Base-by-base conservation (phyloP, 225 moss, liverwort and hornwort species). In the Sphagnum contortum region DNA sequence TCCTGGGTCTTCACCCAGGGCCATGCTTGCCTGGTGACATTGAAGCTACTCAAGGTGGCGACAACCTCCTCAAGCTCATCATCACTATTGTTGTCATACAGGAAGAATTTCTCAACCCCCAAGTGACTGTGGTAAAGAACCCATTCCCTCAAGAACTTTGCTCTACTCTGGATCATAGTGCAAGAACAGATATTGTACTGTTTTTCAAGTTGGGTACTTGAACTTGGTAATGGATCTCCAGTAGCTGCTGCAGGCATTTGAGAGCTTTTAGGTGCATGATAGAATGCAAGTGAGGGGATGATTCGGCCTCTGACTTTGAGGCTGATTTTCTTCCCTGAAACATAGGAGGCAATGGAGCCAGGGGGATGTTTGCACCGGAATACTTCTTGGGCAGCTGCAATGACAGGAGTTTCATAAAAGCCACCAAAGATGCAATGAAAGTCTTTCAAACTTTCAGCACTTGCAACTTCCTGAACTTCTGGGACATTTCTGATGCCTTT, bases 1-100 rank as follows among this genome's bases (percentile, higher is more conserved):
- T 96, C 85, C 68, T 96, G 92, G 0, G 92, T 90, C 61, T 96
- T 96, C 63, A 92, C 81, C 96, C 92, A 96, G 0, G 92, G 92
- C 96, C 96, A 96, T 45, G 71, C 44, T 2, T 69, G 69, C 45
- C 83, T 80, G 2, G 80, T 74, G n/a, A 92, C 79, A 29, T 96
- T 96, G 66, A 81, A 90, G 47, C 13, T 57, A 2, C 45, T 72
- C 8, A 96, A 71, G 4, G 49, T 72, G 5, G 64, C 70, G 7
- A 90, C 72, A 2, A 80, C 81, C 7, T 70, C 70, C 44, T 78
- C 77, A 2, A 90, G 59, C 9, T 78, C 67, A 60, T 96, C 92
- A 4, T 89, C 90, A 13, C 96, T 92, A 66, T 96, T 92, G 73
- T 96, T 96, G 69, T 96, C 96, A 55, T 96, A 96, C 3, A 90